Conservation (phyloP, 352 stramenopile genomes). For the Pythium dissotocum region DNA sequence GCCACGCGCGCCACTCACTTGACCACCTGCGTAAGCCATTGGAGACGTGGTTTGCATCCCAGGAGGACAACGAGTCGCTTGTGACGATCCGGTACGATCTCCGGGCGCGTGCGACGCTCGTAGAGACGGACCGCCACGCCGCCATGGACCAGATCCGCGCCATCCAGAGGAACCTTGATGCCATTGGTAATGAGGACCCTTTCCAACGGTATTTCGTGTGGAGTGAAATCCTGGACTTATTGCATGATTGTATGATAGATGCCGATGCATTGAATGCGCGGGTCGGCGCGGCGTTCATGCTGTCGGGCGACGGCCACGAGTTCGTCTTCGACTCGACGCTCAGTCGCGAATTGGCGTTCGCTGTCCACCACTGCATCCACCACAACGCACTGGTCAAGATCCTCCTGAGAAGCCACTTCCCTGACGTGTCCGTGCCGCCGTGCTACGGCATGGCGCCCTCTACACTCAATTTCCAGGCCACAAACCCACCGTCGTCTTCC, state of each 20-base stretch:
- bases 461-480: constrained; percentile 53
- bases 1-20: constrained; percentile 80
- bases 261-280: constrained; percentile 21
- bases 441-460: constrained; percentile 79
- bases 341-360: constrained; percentile 78
- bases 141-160: constrained; percentile 58
- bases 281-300: constrained; percentile 73
- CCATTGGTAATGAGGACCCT: constrained; percentile 24
- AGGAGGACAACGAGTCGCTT: neutral
- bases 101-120: constrained; percentile 59
- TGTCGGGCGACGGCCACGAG: constrained; percentile 69
- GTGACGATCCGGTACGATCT: constrained; percentile 64
- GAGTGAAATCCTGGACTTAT: too few species aligned
- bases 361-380: constrained; percentile 86
- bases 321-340: constrained; percentile 73
- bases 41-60: constrained; percentile 30
- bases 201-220: too few species aligned
- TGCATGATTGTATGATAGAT: constrained; percentile 15
- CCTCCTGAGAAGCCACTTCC: constrained; percentile 70
- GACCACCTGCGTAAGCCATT: constrained; percentile 79
- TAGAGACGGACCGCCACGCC: constrained; percentile 59
- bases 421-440: constrained; percentile 38
- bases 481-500: neutral
- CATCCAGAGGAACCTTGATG: constrained; percentile 38
- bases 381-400: constrained; percentile 84